phyloP scores from a whole-genome alignment of 768 basidiomycete species.

The Suillus spraguei region DNA sequence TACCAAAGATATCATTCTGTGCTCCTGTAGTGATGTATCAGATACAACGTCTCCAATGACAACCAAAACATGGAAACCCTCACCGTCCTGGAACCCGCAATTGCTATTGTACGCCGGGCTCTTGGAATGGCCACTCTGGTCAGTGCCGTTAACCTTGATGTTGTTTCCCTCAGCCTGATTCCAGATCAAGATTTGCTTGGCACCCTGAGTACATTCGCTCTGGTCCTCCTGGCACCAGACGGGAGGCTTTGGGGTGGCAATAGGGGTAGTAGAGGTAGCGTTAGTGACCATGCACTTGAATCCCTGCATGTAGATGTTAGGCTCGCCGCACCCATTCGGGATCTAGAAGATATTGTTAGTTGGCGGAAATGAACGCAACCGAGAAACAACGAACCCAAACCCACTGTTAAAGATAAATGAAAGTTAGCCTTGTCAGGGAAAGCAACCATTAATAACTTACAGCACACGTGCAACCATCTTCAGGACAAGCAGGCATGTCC shows the following conservation, averaged over 20 bases:
- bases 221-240: slow-evolving; percentile 55
- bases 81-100: slow-evolving; percentile 50
- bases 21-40: slow-evolving; percentile 9
- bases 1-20: slow-evolving; percentile 16
- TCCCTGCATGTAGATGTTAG: slow-evolving; percentile 52
- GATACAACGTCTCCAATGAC: not conserved
- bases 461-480: slow-evolving; percentile 53
- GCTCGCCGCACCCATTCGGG: slow-evolving; percentile 47
- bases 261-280: slow-evolving; percentile 39
- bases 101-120: slow-evolving; percentile 53
- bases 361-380: not conserved
- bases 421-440: not conserved
- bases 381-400: slow-evolving; percentile 45
- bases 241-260: slow-evolving; percentile 46
- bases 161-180: slow-evolving; percentile 52
- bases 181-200: slow-evolving; percentile 62
- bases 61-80: slow-evolving; percentile 15
- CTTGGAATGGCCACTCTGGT: slow-evolving; percentile 41
- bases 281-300: slow-evolving; percentile 53
- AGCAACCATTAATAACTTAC: slow-evolving; percentile 32
- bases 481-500: slow-evolving; percentile 50
- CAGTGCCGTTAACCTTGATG: slow-evolving; percentile 44
- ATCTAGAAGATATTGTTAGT: slow-evolving; percentile 10
- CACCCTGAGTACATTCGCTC: slow-evolving; percentile 44
- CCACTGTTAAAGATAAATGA: slow-evolving; percentile 38